Percentiles rank a stretch among this genome's conserved stretches.
Conservation (phyloP, 2,329 filamentous ascomycete genomes). For the Raffaelea deltoideospora region DNA sequence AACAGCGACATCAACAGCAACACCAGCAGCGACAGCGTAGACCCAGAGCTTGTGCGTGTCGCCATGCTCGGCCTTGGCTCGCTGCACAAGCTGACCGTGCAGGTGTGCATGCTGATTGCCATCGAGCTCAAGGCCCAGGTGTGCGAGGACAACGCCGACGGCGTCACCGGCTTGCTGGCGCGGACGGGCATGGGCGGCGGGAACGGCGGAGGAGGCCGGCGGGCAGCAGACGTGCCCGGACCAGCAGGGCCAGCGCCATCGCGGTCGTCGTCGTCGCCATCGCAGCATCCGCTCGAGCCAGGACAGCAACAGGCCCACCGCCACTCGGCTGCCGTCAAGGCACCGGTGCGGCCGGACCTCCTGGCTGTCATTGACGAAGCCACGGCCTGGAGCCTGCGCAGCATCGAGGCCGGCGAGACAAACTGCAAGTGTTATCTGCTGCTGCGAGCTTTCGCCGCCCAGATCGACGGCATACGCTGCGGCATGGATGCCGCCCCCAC, state of each 20-base stretch:
- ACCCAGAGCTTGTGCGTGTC: slow-evolving; percentile 24
- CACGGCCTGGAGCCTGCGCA: slow-evolving; percentile 2
- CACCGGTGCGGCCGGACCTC: not conserved
- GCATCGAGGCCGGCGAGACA: slow-evolving; percentile 22
- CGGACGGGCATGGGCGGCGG: not conserved
- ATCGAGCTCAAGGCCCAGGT: slow-evolving; percentile 29
- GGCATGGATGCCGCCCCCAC: slow-evolving; percentile 20
- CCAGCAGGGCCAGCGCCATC: not conserved
- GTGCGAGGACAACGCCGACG: slow-evolving; percentile 16
- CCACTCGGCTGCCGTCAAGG: not conserved
- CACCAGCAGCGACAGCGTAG: not conserved
- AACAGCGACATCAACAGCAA: not conserved
- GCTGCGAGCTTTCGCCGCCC: slow-evolving; percentile 18
- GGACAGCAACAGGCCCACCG: not conserved
- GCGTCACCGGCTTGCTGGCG: not conserved
- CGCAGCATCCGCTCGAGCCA: not conserved
- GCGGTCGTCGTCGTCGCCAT: not conserved
- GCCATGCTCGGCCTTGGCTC: slow-evolving; percentile 24
- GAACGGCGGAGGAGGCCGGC: not conserved
- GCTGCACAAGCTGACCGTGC: slow-evolving; percentile 23
- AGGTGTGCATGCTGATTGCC: slow-evolving; percentile 24
- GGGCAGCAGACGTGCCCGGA: not conserved
- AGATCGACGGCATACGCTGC: slow-evolving; percentile 25
- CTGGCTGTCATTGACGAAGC: slow-evolving; percentile 1
- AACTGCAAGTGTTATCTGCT: slow-evolving; percentile 39